Base-by-base conservation (phyloP, 2,329 filamentous ascomycete genomes). In the Stenocarpella maydis region DNA sequence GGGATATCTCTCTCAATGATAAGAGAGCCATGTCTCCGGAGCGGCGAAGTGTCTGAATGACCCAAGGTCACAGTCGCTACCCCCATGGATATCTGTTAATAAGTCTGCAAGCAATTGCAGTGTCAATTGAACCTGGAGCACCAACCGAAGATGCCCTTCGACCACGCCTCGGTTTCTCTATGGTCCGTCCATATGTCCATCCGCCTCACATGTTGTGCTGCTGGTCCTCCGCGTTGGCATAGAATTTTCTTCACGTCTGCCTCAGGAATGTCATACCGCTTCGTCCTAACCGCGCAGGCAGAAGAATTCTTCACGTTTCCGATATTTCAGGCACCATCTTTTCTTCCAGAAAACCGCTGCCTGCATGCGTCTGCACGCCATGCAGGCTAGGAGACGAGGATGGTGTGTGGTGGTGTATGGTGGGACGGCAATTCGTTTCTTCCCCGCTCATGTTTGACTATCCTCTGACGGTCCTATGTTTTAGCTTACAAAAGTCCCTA, bases 401-500 rank as follows among this genome's bases (percentile, higher is more conserved):
- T 17, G 58, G 43, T 63, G 58, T 37, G 9, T 10, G 5, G 4
- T 8, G 4, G 34, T 37, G 6, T 41, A 19, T 54, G 28, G 43
- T 21, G 43, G n/a, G 47, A 37, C 43, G 43, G 58, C 58, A 63
- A 34, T 26, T 34, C 58, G 28, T 37, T 31, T 49, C 58, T 49
- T n/a, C 43, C 28, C 58, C 58, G 58, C 43, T 21, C n/a, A 49
- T 37, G 26, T 21, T 15, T 37, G 26, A n/a, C 58, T 19, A 34
- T 24, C 58, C 28, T 49, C 58, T 49, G n/a, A 31, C 45, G 10
- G n/a, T 26, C 41, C 58, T 61, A 34, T 31, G 41, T 61, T 61
- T 63, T 63, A 63, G 58, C 58, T 10, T 49, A 28, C 58, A 63
- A 63, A 63, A 63, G 58, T 49, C 58, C 58, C 58, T 34, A 34